These are phyloP conservation scores for Neonothopanus nambi DNA, from an alignment of 1,284 basidiomycete species.

Conservation along the genomic window DNA sequence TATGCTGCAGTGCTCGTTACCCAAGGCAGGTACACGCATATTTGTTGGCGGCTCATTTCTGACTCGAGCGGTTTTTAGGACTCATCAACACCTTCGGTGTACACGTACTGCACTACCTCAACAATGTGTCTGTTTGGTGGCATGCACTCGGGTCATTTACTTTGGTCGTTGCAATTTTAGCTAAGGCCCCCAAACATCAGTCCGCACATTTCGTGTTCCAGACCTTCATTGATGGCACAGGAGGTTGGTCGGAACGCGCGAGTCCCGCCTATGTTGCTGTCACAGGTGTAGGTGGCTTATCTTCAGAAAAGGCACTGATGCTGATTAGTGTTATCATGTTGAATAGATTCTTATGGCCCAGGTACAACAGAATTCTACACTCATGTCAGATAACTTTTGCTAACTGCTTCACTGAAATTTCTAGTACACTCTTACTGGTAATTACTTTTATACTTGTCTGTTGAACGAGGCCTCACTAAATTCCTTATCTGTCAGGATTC, in stretches of 20 bases:
- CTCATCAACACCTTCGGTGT: constrained; percentile 76
- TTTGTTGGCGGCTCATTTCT: background rate
- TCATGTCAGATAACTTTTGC: background rate
- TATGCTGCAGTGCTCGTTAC: constrained; percentile 68
- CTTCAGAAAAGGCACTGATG: background rate
- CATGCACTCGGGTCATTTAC: constrained; percentile 70
- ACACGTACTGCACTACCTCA: constrained; percentile 60
- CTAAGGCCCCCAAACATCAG: constrained; percentile 69
- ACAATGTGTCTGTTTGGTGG: constrained; percentile 73
- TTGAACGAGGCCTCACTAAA: constrained; percentile 5
- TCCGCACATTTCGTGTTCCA: constrained; percentile 67
- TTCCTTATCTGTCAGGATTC: constrained; percentile 44
- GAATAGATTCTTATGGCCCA: constrained; percentile 63
- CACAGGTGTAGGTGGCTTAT: constrained; percentile 47
- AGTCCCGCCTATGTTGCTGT: constrained; percentile 69
- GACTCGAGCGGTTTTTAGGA: constrained; percentile 28
- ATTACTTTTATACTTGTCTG: constrained; percentile 15
- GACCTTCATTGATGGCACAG: constrained; percentile 71
- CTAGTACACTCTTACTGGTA: constrained; percentile 65
- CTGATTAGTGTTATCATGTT: background rate
- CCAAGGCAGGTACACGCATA: constrained; percentile 45
- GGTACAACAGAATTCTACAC: constrained; percentile 24
- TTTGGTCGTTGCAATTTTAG: constrained; percentile 66
- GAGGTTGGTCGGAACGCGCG: constrained; percentile 69
- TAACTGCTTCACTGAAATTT: background rate